A percentile compares a stretch with the other conserved stretches of the same genome.
Conservation (phyloP, 2,329 filamentous ascomycete species). For the Pseudocercospora cruenta region DNA sequence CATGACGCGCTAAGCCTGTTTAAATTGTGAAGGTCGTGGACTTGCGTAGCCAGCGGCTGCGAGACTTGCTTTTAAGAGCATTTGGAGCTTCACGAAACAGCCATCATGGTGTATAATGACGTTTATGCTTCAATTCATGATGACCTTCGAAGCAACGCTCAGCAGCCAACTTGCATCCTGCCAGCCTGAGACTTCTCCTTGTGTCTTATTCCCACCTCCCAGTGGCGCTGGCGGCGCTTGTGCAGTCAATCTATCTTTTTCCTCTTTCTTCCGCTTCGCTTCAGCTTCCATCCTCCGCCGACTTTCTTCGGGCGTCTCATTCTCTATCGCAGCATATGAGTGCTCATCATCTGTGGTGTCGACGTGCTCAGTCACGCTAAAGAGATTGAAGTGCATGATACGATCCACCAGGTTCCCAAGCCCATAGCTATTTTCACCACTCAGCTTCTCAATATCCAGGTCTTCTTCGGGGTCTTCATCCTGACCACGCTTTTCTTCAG, state of each 20-base stretch:
- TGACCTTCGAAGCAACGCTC: slow-evolving; percentile 54
- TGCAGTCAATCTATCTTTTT: slow-evolving; percentile 37
- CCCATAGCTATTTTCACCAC: slow-evolving; percentile 55
- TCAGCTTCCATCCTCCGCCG: slow-evolving; percentile 40
- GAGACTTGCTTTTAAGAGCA: too few species aligned
- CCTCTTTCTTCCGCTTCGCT: slow-evolving; percentile 35
- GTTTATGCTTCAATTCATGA: not conserved
- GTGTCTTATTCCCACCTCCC: slow-evolving; percentile 43
- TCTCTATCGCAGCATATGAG: slow-evolving; percentile 22
- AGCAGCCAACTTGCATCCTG: slow-evolving; percentile 63
- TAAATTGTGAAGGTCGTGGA: too few species aligned
- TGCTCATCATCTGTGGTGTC: slow-evolving; percentile 42
- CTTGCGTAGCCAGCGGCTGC: too few species aligned
- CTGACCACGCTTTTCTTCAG: slow-evolving; percentile 22
- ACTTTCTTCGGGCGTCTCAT: slow-evolving; percentile 37
- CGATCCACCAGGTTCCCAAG: slow-evolving; percentile 61
- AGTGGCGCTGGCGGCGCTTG: slow-evolving; percentile 35
- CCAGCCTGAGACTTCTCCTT: slow-evolving; percentile 55
- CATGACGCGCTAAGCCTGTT: too few species aligned
- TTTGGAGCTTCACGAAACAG: not conserved
- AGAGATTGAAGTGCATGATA: slow-evolving; percentile 61
- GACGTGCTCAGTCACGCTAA: slow-evolving; percentile 57
- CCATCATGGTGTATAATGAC: not conserved
- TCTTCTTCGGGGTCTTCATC: slow-evolving; percentile 46
- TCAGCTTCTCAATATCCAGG: slow-evolving; percentile 55